phyloP scores from a whole-genome alignment of 768 basidiomycete species.

The Mycena rosella region DNA sequence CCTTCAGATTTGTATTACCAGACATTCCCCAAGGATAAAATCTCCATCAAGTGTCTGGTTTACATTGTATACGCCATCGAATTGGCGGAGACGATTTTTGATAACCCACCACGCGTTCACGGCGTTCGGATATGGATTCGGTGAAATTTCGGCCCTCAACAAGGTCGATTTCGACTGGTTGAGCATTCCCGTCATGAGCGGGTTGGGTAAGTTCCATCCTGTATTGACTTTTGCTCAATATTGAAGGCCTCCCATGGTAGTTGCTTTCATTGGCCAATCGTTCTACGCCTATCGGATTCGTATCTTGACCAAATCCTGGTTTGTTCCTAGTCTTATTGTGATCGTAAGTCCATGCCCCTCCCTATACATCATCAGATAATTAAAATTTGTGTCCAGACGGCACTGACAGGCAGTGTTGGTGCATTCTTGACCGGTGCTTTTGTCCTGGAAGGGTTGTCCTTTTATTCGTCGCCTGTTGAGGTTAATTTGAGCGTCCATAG shows the following conservation, averaged over 20 bases:
- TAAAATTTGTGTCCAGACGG: not conserved
- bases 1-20: conserved; percentile 16
- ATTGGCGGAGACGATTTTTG: conserved; percentile 1
- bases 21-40: conserved; percentile 3
- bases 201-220: not conserved
- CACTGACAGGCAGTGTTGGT: not conserved
- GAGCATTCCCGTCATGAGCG: not conserved
- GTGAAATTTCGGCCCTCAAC: not conserved
- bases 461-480: too few relatives aligned
- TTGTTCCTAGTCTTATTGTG: not conserved
- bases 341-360: not conserved
- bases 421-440: not conserved
- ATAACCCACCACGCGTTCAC: not conserved
- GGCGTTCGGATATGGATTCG: conserved; percentile 4
- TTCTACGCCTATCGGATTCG: conserved; percentile 13
- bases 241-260: not conserved
- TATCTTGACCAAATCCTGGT: not conserved
- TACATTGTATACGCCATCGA: too few relatives aligned
- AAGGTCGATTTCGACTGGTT: not conserved
- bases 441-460: too few relatives aligned
- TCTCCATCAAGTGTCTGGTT: not conserved
- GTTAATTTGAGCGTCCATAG: not conserved
- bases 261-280: conserved; percentile 8
- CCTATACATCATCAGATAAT: too few relatives aligned
- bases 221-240: not conserved